phyloP scores from a whole-genome alignment of 1,284 basidiomycete species.

The Vanrija humicola region DNA sequence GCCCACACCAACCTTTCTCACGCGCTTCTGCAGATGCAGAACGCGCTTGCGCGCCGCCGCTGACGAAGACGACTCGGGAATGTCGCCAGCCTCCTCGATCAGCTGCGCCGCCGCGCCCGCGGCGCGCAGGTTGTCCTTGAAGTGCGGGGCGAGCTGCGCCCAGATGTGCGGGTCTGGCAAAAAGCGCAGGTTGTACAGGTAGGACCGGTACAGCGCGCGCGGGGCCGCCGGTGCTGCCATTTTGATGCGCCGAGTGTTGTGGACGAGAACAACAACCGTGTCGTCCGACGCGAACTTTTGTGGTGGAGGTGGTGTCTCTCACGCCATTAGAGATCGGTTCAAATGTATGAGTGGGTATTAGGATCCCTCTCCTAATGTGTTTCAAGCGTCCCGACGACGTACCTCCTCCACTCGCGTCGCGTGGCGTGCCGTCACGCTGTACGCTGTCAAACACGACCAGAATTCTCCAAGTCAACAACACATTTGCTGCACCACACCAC shows the following conservation, averaged over 20 bases:
- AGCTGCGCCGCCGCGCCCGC: background rate
- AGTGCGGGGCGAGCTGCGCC: slow-evolving; percentile 23
- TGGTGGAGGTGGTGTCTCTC: no score
- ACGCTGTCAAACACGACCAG: no score
- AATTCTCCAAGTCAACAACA: background rate
- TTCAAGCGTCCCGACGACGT: background rate
- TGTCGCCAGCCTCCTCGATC: background rate
- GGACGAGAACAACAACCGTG: background rate
- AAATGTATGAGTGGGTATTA: background rate
- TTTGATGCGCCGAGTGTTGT: background rate
- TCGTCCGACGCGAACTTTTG: background rate
- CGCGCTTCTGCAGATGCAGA: background rate
- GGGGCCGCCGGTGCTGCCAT: background rate
- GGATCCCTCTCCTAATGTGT: background rate
- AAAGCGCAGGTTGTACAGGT: slow-evolving; percentile 29
- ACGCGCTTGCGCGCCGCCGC: background rate
- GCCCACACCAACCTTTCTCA: background rate
- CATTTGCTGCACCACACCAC: background rate
- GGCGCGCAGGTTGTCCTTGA: slow-evolving; percentile 5
- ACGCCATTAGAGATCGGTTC: background rate
- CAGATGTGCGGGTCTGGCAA: slow-evolving; percentile 43
- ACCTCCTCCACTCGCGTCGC: background rate
- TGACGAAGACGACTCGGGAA: background rate
- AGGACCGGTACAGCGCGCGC: slow-evolving; percentile 28
- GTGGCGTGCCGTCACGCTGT: background rate